Percentiles rank a stretch among this genome's conserved stretches.
Evolutionary conservation across 2,329 filamentous ascomycete genomes (phyloP).

Genomic region (Colletotrichum spaethianum): DNA sequence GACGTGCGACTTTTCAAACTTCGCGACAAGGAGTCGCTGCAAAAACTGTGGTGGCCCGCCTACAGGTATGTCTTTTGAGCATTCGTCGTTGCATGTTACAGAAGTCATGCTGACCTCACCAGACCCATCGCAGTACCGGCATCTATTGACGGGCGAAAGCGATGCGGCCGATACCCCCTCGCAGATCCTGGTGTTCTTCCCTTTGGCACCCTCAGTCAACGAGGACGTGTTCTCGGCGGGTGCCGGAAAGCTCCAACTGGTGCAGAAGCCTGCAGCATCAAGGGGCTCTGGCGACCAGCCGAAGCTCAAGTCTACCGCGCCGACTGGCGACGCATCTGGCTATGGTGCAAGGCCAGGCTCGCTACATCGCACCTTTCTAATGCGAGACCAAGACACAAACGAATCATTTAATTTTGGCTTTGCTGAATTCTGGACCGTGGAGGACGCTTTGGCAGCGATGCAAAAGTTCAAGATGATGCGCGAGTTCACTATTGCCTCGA

Average conservation of each 20-base stretch:
- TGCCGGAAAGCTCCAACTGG: conserved; percentile 79
- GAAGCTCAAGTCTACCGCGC: conserved; percentile 73
- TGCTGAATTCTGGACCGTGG: conserved; percentile 83
- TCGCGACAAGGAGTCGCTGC: conserved; percentile 54
- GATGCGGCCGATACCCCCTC: conserved; percentile 72
- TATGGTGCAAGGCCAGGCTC: conserved; percentile 81
- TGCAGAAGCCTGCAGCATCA: conserved; percentile 65
- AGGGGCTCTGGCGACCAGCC: conserved; percentile 61
- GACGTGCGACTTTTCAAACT: conserved; percentile 58
- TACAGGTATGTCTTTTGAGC: conserved; percentile 10
- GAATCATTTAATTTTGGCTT: conserved; percentile 88
- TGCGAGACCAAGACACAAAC: conserved; percentile 79
- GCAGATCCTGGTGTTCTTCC: conserved; percentile 83
- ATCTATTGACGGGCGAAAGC: conserved; percentile 62
- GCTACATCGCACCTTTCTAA: conserved; percentile 82
- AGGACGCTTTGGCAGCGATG: conserved; percentile 82
- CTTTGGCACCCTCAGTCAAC: conserved; percentile 77
- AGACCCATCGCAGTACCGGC: conserved; percentile 36
- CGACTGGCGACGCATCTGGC: conserved; percentile 68
- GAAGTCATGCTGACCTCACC: not conserved
- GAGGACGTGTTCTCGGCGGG: conserved; percentile 82
- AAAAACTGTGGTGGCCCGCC: conserved; percentile 52
- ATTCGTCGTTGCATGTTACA: not conserved
- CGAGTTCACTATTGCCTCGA: conserved; percentile 83
- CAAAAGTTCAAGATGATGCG: conserved; percentile 79